Evolutionary conservation across 2,329 filamentous ascomycete genomes (phyloP).

Genomic region (Epichloe uncinata): DNA sequence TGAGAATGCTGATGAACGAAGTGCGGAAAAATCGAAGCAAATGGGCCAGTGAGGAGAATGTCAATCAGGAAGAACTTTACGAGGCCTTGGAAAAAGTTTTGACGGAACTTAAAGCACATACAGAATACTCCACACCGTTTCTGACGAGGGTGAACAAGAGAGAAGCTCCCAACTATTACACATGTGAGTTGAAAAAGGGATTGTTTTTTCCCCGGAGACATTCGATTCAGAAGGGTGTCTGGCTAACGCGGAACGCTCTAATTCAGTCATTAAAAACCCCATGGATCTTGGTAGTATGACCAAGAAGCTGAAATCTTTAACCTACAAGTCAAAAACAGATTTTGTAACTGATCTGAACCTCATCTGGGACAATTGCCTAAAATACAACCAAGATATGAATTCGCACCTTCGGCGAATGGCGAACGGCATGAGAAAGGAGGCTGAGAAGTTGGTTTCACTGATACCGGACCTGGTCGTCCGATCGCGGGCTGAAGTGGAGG

Average conservation of each 20-base stretch:
- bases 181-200: constrained; percentile 44
- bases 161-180: constrained; percentile 91
- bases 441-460: constrained; percentile 86
- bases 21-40: constrained; percentile 97
- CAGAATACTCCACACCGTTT: constrained; percentile 94
- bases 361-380: constrained; percentile 94
- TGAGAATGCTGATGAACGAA: constrained; percentile 88
- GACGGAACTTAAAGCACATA: constrained; percentile 92
- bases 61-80: constrained; percentile 95
- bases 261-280: constrained; percentile 76
- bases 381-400: constrained; percentile 82
- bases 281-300: constrained; percentile 99
- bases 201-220: neutral
- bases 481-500: constrained; percentile 87
- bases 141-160: constrained; percentile 90
- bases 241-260: neutral
- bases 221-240: neutral
- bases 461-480: constrained; percentile 88
- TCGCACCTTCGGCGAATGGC: constrained; percentile 87
- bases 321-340: constrained; percentile 81
- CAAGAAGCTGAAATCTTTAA: constrained; percentile 77
- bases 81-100: constrained; percentile 94
- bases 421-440: constrained; percentile 92
- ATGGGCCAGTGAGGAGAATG: constrained; percentile 95
- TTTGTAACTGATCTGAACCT: constrained; percentile 88